Percentiles rank a stretch among this genome's conserved stretches.
Conservation (phyloP, 495 filamentous ascomycete species). For the Penicillium samsonianum region DNA sequence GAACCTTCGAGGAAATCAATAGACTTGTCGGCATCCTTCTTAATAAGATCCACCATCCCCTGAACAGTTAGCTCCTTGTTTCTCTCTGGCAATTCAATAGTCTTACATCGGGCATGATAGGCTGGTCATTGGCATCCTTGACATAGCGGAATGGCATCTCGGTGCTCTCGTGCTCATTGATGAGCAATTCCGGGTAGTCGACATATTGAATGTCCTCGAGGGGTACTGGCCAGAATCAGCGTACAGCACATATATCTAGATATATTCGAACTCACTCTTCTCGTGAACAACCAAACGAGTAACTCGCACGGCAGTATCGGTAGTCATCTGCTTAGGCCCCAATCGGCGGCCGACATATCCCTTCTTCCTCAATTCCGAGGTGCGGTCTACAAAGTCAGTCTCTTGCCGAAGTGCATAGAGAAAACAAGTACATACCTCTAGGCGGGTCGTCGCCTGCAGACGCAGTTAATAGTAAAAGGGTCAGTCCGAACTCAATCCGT, state of each 20-base stretch:
- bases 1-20: constrained; percentile 85
- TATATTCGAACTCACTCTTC: constrained; percentile 55
- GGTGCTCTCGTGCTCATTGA: constrained; percentile 89
- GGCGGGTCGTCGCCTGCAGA: constrained; percentile 87
- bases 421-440: constrained; percentile 64
- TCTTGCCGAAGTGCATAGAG: neutral
- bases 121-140: constrained; percentile 66
- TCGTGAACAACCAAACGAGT: constrained; percentile 86
- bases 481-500: constrained; percentile 19
- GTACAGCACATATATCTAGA: neutral
- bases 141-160: constrained; percentile 99
- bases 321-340: constrained; percentile 96
- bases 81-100: neutral
- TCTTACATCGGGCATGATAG: constrained; percentile 86
- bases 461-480: neutral
- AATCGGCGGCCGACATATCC: constrained; percentile 86
- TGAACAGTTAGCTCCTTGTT: constrained; percentile 31
- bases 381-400: constrained; percentile 67
- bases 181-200: constrained; percentile 83
- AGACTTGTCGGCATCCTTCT: constrained; percentile 87
- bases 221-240: constrained; percentile 55
- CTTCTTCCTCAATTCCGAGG: constrained; percentile 87
- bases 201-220: constrained; percentile 76
- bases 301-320: constrained; percentile 92
- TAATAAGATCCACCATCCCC: constrained; percentile 95